phyloP scores from a whole-genome alignment of 1,139 yeast species.

The Kodamaea anthophila region DNA sequence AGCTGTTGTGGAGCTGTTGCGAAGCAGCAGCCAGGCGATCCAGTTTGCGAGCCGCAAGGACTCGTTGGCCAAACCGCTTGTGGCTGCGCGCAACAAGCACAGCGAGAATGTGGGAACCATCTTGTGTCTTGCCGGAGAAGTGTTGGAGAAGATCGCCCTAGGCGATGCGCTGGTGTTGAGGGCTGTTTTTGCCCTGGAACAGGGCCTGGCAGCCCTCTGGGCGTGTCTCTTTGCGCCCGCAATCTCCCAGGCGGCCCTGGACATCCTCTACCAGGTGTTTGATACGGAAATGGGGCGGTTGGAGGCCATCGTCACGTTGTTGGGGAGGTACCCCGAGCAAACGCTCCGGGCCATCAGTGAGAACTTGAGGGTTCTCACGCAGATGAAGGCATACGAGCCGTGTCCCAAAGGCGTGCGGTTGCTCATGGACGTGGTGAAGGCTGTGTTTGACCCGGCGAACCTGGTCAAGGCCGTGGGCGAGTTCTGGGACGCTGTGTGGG shows the following conservation, averaged over 20 bases:
- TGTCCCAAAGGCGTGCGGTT: slow-evolving; percentile 72
- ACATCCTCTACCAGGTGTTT: slow-evolving; percentile 67
- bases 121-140: slow-evolving; percentile 16
- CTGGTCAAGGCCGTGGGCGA: slow-evolving; percentile 34
- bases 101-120: slow-evolving; percentile 25
- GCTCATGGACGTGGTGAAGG: slow-evolving; percentile 63
- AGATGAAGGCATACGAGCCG: slow-evolving; percentile 57
- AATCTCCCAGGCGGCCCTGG: slow-evolving; percentile 63
- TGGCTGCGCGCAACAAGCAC: slow-evolving; percentile 25
- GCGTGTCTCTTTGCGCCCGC: slow-evolving; percentile 59
- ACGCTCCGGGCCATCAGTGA: slow-evolving; percentile 44
- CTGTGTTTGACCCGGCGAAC: slow-evolving; percentile 59
- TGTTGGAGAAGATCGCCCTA: slow-evolving; percentile 31
- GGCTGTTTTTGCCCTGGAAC: slow-evolving; percentile 17
- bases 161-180: slow-evolving; percentile 42
- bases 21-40: slow-evolving; percentile 38
- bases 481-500: slow-evolving; percentile 72
- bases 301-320: slow-evolving; percentile 59
- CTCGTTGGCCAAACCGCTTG: slow-evolving; percentile 15
- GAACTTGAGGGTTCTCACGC: slow-evolving; percentile 41
- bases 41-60: slow-evolving; percentile 21
- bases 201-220: slow-evolving; percentile 55
- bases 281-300: slow-evolving; percentile 51
- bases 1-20: slow-evolving; percentile 37
- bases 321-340: slow-evolving; percentile 35